Evolutionary conservation across 2,329 filamentous ascomycete genomes (phyloP).

Genomic region (Venturiaceae sp.): DNA sequence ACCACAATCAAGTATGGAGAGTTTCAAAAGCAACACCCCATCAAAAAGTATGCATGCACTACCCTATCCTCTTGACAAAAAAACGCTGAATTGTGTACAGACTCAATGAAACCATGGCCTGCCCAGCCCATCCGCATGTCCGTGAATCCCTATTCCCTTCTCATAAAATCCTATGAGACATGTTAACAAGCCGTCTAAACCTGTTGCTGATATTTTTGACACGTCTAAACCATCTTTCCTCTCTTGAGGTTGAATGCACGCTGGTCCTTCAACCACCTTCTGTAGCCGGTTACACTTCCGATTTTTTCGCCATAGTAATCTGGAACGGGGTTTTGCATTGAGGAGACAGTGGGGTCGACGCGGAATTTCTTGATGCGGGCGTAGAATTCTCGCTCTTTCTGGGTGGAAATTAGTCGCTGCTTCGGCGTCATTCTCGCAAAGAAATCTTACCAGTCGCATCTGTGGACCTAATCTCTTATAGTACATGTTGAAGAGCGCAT

Average conservation of each 20-base stretch:
- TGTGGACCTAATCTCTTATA: constrained; percentile 62
- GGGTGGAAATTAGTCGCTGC: constrained; percentile 3
- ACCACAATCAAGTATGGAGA: not conserved
- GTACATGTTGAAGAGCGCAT: constrained; percentile 64
- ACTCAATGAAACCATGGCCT: not conserved
- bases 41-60: not conserved
- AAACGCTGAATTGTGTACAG: not conserved
- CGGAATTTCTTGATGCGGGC: constrained; percentile 83
- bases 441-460: constrained; percentile 54
- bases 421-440: not conserved
- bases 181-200: not conserved
- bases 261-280: constrained; percentile 96
- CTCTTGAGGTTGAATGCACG: constrained; percentile 87
- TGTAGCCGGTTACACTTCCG: constrained; percentile 79
- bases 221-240: constrained; percentile 47
- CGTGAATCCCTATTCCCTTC: not conserved
- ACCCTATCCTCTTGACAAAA: not conserved
- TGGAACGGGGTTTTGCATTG: constrained; percentile 83
- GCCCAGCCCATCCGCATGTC: not conserved
- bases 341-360: constrained; percentile 82
- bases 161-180: not conserved
- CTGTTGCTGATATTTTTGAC: not conserved
- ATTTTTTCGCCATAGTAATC: constrained; percentile 99
- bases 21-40: not conserved
- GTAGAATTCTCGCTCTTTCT: constrained; percentile 95